Evolutionary conservation across 805 yeast genomes (phyloP).

Genomic region (Ogataea haglerorum): DNA sequence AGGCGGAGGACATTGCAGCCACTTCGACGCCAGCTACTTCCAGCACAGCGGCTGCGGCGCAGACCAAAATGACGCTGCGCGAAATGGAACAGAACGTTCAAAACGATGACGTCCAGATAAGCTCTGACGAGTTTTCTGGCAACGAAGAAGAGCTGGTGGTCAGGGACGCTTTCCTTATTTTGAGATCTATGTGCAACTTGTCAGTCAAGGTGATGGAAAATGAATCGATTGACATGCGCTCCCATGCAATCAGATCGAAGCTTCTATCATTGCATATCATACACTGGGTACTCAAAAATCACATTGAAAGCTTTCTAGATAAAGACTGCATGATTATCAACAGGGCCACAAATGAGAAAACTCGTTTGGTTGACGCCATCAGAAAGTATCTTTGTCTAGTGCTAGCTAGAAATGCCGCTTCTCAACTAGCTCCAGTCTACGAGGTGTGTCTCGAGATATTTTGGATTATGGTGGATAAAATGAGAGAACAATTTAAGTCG

Average conservation of each 20-base stretch:
- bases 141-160: slow-evolving; percentile 66
- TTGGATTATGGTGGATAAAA: slow-evolving; percentile 80
- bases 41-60: slow-evolving; percentile 1
- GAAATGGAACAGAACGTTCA: slow-evolving; percentile 50
- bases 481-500: slow-evolving; percentile 83
- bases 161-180: slow-evolving; percentile 88
- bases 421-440: slow-evolving; percentile 85
- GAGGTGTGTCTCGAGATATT: slow-evolving; percentile 90
- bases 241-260: slow-evolving; percentile 91
- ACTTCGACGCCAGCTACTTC: background rate
- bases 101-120: slow-evolving; percentile 53
- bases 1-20: slow-evolving; percentile 3
- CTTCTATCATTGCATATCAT: slow-evolving; percentile 82
- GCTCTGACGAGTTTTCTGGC: slow-evolving; percentile 40
- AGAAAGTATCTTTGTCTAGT: slow-evolving; percentile 81
- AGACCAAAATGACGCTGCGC: slow-evolving; percentile 47
- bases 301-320: slow-evolving; percentile 74
- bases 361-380: slow-evolving; percentile 71
- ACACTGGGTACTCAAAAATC: slow-evolving; percentile 80
- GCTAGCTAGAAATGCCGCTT: slow-evolving; percentile 88
- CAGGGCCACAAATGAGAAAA: slow-evolving; percentile 48
- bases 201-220: slow-evolving; percentile 81
- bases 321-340: slow-evolving; percentile 51
- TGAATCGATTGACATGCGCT: slow-evolving; percentile 75
- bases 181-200: slow-evolving; percentile 92